Percentiles rank a stretch among this genome's conserved stretches.
Conservation (phyloP, 2,329 filamentous ascomycete species). For the Pseudogymnoascus sp. region DNA sequence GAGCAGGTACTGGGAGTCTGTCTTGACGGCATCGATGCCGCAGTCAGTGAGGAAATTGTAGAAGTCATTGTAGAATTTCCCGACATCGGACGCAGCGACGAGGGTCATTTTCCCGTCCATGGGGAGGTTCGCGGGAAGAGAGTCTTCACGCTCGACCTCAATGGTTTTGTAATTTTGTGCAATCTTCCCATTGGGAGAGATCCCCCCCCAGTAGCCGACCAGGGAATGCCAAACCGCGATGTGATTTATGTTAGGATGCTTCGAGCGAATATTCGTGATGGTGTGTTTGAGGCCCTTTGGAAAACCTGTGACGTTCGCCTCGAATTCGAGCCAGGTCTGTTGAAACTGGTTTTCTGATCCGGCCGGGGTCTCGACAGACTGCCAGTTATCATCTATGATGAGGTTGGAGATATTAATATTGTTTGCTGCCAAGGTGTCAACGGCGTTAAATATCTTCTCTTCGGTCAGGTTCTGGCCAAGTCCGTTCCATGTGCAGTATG, state of each 20-base stretch:
- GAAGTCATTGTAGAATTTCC: constrained; percentile 80
- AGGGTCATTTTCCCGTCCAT: constrained; percentile 60
- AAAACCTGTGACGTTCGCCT: constrained; percentile 73
- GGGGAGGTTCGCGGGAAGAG: constrained; percentile 38
- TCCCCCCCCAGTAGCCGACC: constrained; percentile 81
- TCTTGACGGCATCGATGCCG: constrained; percentile 83
- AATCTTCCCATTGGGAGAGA: constrained; percentile 66
- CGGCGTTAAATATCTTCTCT: constrained; percentile 65
- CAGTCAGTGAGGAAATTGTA: constrained; percentile 68
- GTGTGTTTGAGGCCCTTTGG: constrained; percentile 69
- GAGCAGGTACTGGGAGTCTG: constrained; percentile 80
- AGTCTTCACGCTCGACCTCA: constrained; percentile 42
- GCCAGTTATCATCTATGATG: constrained; percentile 98
- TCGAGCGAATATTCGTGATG: constrained; percentile 57
- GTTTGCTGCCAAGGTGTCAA: constrained; percentile 61
- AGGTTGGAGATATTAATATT: constrained; percentile 73
- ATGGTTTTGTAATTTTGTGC: constrained; percentile 71
- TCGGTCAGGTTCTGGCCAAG: constrained; percentile 77
- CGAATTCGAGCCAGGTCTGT: constrained; percentile 70
- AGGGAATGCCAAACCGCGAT: constrained; percentile 94
- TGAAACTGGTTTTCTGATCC: constrained; percentile 40
- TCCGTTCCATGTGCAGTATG: constrained; percentile 97
- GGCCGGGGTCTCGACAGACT: constrained; percentile 53
- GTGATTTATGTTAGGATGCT: constrained; percentile 66
- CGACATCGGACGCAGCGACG: constrained; percentile 65